Percentiles rank a stretch among this genome's conserved stretches.
Evolutionary conservation across 139 green algal species (phyloP).

Genomic region (Tetradesmus obliquus): DNA sequence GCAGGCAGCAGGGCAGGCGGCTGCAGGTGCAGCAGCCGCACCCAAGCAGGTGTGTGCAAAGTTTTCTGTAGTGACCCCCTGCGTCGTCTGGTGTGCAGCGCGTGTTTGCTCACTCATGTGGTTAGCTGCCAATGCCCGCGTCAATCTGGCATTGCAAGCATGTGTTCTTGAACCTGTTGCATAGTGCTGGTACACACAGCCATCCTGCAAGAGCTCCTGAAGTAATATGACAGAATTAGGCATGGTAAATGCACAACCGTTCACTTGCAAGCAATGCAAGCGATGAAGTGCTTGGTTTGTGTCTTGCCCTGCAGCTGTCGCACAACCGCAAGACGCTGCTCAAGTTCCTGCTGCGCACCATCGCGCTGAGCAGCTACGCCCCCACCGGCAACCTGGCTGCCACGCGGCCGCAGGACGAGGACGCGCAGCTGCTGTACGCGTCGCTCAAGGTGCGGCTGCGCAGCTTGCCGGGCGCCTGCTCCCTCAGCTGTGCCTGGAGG

Average conservation of each 20-base stretch:
- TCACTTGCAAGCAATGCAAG: too few species aligned
- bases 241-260: too few species aligned
- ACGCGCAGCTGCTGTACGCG: constrained; percentile 62
- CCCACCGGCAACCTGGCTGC: constrained; percentile 55
- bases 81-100: too few species aligned
- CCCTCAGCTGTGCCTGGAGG: not conserved
- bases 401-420: constrained; percentile 46
- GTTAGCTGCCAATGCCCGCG: too few species aligned
- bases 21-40: not conserved
- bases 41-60: constrained; percentile 23
- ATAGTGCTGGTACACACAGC: too few species aligned
- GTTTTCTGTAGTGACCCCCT: not conserved
- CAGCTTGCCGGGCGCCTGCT: constrained; percentile 37
- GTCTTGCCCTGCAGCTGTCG: not conserved
- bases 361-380: constrained; percentile 85
- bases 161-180: too few species aligned
- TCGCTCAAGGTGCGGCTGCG: constrained; percentile 41
- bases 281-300: not conserved
- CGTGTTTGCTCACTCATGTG: too few species aligned
- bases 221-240: too few species aligned
- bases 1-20: not conserved
- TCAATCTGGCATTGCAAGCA: too few species aligned
- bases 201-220: too few species aligned
- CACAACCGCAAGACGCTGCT: constrained; percentile 77
- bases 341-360: constrained; percentile 90